These are phyloP conservation scores for Aspergillus felis DNA, from an alignment of 2,329 filamentous ascomycete genomes.

Conservation along the genomic window DNA sequence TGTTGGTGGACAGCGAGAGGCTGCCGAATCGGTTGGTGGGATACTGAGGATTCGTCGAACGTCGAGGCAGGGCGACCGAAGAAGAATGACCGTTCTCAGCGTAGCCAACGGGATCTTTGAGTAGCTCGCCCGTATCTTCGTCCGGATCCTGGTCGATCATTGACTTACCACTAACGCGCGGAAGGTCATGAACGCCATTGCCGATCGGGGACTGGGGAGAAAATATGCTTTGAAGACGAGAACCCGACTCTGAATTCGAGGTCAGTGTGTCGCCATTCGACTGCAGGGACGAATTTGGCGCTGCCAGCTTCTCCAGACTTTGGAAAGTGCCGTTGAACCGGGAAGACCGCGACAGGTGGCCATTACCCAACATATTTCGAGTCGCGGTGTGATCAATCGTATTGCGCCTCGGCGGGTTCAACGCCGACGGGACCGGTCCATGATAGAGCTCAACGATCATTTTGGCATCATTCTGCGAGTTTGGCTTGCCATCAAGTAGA, in stretches of 20 bases:
- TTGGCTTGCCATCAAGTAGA: slow-evolving; percentile 59
- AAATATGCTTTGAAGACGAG: slow-evolving; percentile 54
- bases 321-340: slow-evolving; percentile 61
- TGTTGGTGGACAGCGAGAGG: slow-evolving; percentile 68
- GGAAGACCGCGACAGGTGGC: slow-evolving; percentile 49
- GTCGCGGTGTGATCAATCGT: slow-evolving; percentile 49
- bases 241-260: slow-evolving; percentile 44
- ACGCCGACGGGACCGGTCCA: slow-evolving; percentile 32
- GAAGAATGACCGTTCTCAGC: slow-evolving; percentile 63
- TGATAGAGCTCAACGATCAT: slow-evolving; percentile 54
- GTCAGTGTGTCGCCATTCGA: slow-evolving; percentile 51
- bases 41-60: slow-evolving; percentile 68
- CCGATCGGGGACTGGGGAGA: slow-evolving; percentile 58
- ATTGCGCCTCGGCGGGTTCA: slow-evolving; percentile 43
- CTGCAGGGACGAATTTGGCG: slow-evolving; percentile 42
- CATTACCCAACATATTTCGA: slow-evolving; percentile 35
- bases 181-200: slow-evolving; percentile 50
- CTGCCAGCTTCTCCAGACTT: slow-evolving; percentile 54
- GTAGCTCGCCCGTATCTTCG: slow-evolving; percentile 59
- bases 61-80: slow-evolving; percentile 48
- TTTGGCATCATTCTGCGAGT: slow-evolving; percentile 57
- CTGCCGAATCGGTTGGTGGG: slow-evolving; percentile 65
- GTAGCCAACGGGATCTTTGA: slow-evolving; percentile 62
- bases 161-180: slow-evolving; percentile 55
- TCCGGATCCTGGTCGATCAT: slow-evolving; percentile 62